Evolutionary conservation across 202 grass and related monocot species (phyloP).

Genomic region (Setaria italica): DNA sequence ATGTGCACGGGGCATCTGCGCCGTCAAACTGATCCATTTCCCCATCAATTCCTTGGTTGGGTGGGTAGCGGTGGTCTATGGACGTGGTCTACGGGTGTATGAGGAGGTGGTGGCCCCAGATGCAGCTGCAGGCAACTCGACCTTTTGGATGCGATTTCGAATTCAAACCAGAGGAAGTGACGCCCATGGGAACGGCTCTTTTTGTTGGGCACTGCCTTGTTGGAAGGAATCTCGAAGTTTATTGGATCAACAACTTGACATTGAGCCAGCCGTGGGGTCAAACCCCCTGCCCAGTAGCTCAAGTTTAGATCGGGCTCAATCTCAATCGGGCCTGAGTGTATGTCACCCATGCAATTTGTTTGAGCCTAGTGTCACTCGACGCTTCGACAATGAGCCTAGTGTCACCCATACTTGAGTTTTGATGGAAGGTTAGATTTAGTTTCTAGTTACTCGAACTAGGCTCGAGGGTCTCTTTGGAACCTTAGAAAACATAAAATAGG

Average conservation of each 20-base stretch:
- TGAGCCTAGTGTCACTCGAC: not conserved
- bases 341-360: not conserved
- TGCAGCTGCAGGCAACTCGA: not conserved
- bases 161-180: slow-evolving; percentile 60
- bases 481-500: no score
- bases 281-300: not conserved
- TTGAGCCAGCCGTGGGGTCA: not conserved
- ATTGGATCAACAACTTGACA: not conserved
- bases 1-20: not conserved
- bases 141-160: slow-evolving; percentile 49
- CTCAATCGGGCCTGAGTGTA: not conserved
- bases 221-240: not conserved
- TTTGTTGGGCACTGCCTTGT: not conserved
- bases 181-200: slow-evolving; percentile 29
- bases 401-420: not conserved
- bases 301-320: not conserved
- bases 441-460: no score
- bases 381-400: not conserved
- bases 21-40: not conserved
- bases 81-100: not conserved
- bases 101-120: slow-evolving; percentile 31
- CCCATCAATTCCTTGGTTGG: not conserved
- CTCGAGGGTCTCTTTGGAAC: no score
- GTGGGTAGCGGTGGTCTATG: not conserved
- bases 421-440: not conserved